Evolutionary conservation across 768 basidiomycete genomes (phyloP), one percentile per base, ranked within the genome.

Genomic region (Trametes maxima): DNA sequence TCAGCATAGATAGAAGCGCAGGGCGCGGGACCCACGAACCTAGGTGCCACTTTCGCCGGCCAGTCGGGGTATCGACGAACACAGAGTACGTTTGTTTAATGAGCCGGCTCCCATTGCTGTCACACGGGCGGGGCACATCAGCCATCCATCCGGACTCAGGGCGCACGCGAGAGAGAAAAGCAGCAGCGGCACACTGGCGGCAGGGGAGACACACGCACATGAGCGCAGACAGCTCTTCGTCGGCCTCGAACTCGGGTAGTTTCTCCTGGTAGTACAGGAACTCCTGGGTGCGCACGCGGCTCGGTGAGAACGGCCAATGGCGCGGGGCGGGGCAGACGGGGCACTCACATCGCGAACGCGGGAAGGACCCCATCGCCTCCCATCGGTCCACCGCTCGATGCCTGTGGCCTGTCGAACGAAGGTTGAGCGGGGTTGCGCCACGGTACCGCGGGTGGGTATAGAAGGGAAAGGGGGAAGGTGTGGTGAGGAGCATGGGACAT

Each of bases 1-100:
- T 52, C 45, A 14, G 46, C 28, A 36, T 47, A 52, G 46, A 56
- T 51, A 22, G 66, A 63, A 46, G 59, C 42, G 14, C 35, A 24
- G 12, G 53, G 47, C 75, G 42, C 87, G 28, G 28, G 28, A 33
- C 28, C 3, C 28, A 33, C 28, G 54, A 71, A 90, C 90, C 91
- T 35, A 92, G 79, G 66, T 92, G 90, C 90, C 90, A 92, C 67
- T 92, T 92, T 64, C 86, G 80, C 59, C 82, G 81, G n/a, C 88
- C 89, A 57, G 78, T 74, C 19, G 80, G 67, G 2, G 84, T 86
- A n/a, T 87, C 80, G 39, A 90, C 87, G 66, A 80, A 89, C 28
- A 89, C 89, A 8, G 89, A 90, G 70, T 90, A 92, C 0, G 90
- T 92, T 71, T 92, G 90, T 68, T 92, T 92, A 59, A 89, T 80